Evolutionary conservation across 1,284 basidiomycete genomes (phyloP).

Genomic region (Tremellales sp.): DNA sequence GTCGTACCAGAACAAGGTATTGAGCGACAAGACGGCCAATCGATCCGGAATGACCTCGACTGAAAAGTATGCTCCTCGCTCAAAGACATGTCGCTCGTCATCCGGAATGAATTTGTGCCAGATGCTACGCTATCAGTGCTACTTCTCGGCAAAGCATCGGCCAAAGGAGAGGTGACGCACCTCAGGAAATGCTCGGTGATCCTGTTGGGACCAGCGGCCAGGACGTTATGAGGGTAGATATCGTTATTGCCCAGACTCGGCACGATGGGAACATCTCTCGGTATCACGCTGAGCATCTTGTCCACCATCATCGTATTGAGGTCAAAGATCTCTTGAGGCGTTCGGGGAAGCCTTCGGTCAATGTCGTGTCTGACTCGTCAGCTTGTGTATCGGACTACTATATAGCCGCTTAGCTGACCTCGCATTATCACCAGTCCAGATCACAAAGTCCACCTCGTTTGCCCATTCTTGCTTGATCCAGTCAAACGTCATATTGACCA

Average conservation of each 20-base stretch:
- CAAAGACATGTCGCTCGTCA: constrained; percentile 72
- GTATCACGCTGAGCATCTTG: constrained; percentile 69
- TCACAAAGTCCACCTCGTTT: constrained; percentile 80
- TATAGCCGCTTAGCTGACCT: constrained; percentile 53
- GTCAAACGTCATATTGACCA: constrained; percentile 76
- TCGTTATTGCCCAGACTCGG: constrained; percentile 86
- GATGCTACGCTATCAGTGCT: constrained; percentile 54
- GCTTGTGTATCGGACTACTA: constrained; percentile 2
- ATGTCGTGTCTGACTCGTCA: constrained; percentile 69
- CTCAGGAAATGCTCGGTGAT: constrained; percentile 70
- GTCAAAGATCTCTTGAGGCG: constrained; percentile 72
- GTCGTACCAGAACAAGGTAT: constrained; percentile 90
- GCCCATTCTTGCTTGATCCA: constrained; percentile 76
- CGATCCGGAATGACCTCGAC: constrained; percentile 73
- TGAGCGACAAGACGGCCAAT: constrained; percentile 77
- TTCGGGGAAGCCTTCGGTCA: constrained; percentile 73
- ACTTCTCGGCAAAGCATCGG: neutral
- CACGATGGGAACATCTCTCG: constrained; percentile 71
- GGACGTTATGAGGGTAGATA: constrained; percentile 69
- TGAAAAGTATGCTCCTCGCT: constrained; percentile 78
- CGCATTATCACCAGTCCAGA: constrained; percentile 91
- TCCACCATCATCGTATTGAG: constrained; percentile 66
- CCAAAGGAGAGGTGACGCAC: constrained; percentile 48
- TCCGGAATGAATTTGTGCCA: constrained; percentile 83
- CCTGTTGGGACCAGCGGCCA: constrained; percentile 65